Conservation (phyloP, 768 basidiomycete species). For the Wakefieldia striispora region DNA sequence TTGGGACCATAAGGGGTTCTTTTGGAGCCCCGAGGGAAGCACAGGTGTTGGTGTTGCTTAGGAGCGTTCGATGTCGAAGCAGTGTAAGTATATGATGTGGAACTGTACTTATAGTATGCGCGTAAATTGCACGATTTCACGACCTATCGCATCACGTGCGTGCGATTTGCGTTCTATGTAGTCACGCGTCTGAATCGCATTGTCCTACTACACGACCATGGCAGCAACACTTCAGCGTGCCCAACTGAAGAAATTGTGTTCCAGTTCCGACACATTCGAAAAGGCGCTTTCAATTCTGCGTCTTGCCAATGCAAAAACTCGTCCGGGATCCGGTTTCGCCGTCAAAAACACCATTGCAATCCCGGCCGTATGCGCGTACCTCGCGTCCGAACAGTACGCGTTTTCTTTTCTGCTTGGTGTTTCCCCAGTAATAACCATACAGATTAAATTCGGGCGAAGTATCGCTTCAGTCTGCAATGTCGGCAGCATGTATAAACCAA, state of each 20-base stretch:
- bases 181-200: neutral
- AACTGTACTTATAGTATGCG: too few species aligned
- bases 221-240: conserved; percentile 13
- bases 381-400: conserved; percentile 33
- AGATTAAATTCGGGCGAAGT: conserved; percentile 31
- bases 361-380: conserved; percentile 30
- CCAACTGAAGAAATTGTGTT: conserved; percentile 21
- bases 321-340: conserved; percentile 28
- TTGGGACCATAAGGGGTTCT: conserved; percentile 25
- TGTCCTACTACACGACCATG: conserved; percentile 6
- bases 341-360: conserved; percentile 23
- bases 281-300: conserved; percentile 23
- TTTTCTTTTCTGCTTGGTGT: neutral
- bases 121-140: too few species aligned
- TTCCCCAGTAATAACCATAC: neutral
- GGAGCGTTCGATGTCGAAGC: too few species aligned
- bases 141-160: conserved; percentile 8
- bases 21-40: too few species aligned
- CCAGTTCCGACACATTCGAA: conserved; percentile 20
- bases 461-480: conserved; percentile 24
- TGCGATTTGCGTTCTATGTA: neutral
- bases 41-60: too few species aligned
- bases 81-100: neutral
- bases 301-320: conserved; percentile 23
- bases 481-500: conserved; percentile 23